phyloP scores from a whole-genome alignment of 1,139 yeast species.

The Lodderomyces theae region DNA sequence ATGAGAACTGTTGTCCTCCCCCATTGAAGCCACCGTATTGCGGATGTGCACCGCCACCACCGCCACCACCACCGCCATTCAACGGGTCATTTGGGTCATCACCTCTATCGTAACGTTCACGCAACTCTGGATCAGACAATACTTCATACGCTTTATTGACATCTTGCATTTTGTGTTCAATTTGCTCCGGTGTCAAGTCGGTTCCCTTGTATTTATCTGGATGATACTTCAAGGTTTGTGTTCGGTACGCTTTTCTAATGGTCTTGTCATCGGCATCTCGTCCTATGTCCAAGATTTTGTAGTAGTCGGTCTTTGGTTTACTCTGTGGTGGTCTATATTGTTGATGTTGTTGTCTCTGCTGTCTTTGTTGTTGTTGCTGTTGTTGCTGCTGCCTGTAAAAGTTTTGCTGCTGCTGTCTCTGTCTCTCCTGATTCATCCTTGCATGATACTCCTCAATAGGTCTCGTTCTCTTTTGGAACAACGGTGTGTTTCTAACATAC shows the following conservation, averaged over 20 bases:
- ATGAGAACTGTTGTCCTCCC: constrained; percentile 16
- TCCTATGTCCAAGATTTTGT: constrained; percentile 70
- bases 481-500: constrained; percentile 39
- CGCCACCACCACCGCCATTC: constrained; percentile 4
- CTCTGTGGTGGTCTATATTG: constrained; percentile 31
- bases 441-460: constrained; percentile 22
- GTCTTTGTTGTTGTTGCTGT: constrained; percentile 42
- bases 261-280: constrained; percentile 69
- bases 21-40: constrained; percentile 14
- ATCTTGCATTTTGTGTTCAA: constrained; percentile 83
- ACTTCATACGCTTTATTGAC: constrained; percentile 93
- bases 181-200: constrained; percentile 64
- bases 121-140: constrained; percentile 62
- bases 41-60: constrained; percentile 10
- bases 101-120: constrained; percentile 67
- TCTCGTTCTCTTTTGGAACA: constrained; percentile 30
- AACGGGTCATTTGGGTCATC: constrained; percentile 55
- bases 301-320: constrained; percentile 68
- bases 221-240: constrained; percentile 76
- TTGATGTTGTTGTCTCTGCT: constrained; percentile 45
- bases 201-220: constrained; percentile 84
- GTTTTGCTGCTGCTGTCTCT: constrained; percentile 43
- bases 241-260: constrained; percentile 78
- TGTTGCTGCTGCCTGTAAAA: constrained; percentile 40
- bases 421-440: constrained; percentile 23